Base-by-base conservation (phyloP, 2,329 filamentous ascomycete genomes). In the Tricladium varicosporioides region DNA sequence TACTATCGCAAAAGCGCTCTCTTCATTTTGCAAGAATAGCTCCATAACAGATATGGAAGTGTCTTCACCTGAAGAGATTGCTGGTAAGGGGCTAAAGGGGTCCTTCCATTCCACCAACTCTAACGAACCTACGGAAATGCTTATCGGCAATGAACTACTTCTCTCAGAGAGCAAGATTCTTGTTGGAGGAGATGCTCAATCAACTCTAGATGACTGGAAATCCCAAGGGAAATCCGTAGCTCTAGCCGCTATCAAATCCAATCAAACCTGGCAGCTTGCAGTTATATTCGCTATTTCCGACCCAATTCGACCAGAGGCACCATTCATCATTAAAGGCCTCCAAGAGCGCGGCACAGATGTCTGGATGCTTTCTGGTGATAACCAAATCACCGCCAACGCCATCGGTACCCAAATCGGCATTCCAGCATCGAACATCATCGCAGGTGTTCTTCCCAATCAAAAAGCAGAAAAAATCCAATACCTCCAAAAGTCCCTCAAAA, bases 341-440 rank as follows among this genome's bases (percentile, higher is more conserved):
- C 80, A 83, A 45, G 72, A 79, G 4, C 81, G 82, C 14, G 85
- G 87, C 16, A 86, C 89, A 48, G 82, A 86, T 32, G 88, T 96
- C 3, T 96, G 88, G 85, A 95, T 97, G 91, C 85, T 96, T 40
- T 95, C 91, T 0, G 92, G 92, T 31, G 92, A 97, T 75, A 96
- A 96, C 68, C 76, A 78, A n/a, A 85, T 78, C n/a, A 97, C 92
- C 0, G 92, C 92, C 1, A 78, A 81, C 16, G 91, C 91, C 0
- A 90, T 97, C 2, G 92, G 89, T 1, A 75, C 79, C 1, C 83
- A 84, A 66, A 79, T 96, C 15, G 90, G 90, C 18, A 96, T 97
- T 62, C 80, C 84, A 0, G 67, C 78, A 0, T 75, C 78, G 54
- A 89, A 95, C 69, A 87, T 97, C 62, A 89, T 96, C 60, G 91